Evolutionary conservation across 73 alveolate species (phyloP).

Genomic region (Paramecium tetraurelia): DNA sequence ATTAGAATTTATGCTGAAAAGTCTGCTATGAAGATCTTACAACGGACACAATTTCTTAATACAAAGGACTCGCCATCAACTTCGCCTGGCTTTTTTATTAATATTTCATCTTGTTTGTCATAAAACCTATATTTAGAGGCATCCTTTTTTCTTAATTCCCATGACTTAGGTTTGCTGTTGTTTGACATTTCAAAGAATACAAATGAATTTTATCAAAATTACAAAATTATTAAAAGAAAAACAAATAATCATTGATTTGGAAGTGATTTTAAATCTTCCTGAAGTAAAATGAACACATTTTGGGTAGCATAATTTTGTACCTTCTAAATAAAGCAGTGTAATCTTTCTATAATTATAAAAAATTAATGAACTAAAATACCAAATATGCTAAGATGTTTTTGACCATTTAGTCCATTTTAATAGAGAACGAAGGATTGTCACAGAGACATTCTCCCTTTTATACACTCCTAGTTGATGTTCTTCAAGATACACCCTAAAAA

Average conservation of each 20-base stretch:
- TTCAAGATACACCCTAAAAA: conserved; percentile 5
- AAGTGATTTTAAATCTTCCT: neutral
- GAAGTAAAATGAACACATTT: neutral
- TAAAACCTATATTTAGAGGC: neutral
- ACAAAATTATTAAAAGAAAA: neutral
- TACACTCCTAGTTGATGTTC: conserved; percentile 28
- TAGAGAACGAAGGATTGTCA: neutral
- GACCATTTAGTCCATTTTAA: conserved; percentile 17
- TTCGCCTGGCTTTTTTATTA: conserved; percentile 82
- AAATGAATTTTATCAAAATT: neutral
- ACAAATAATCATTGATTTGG: neutral
- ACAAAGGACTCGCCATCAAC: conserved; percentile 76
- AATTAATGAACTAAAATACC: neutral
- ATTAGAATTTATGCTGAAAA: conserved; percentile 74
- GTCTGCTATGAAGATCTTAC: conserved; percentile 75
- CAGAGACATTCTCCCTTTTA: conserved; percentile 32
- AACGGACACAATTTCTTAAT: conserved; percentile 68
- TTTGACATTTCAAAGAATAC: neutral
- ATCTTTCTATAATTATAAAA: neutral
- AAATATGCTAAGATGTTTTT: conserved; percentile 1
- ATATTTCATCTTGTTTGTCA: conserved; percentile 66
- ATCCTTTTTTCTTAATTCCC: conserved; percentile 15
- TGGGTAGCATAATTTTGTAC: conserved; percentile 4
- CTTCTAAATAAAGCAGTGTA: conserved; percentile 34
- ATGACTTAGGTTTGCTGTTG: neutral